These are phyloP conservation scores for Wickerhamiella pararugosa DNA, from an alignment of 1,139 yeast genomes.

Conservation along the genomic window DNA sequence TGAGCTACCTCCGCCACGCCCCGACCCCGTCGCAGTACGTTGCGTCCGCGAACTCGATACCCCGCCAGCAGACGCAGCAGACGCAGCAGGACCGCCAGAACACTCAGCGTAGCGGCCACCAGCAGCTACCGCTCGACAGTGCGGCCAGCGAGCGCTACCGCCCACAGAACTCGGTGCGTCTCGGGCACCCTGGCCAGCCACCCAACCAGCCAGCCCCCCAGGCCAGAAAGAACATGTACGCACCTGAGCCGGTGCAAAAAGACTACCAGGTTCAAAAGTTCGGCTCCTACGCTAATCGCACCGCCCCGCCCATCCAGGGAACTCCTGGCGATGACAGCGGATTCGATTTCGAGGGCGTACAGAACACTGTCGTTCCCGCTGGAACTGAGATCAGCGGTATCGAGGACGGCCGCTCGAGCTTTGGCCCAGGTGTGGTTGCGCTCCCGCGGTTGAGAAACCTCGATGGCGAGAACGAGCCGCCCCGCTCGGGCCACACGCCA, in stretches of 20 bases:
- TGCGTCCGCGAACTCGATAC: neutral
- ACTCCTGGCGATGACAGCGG: neutral
- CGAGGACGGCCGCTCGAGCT: slow-evolving; percentile 20
- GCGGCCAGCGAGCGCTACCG: no score
- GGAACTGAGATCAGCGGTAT: slow-evolving; percentile 22
- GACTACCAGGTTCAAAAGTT: slow-evolving; percentile 1
- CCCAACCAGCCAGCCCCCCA: neutral
- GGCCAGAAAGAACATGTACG: neutral
- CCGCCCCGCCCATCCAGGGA: neutral
- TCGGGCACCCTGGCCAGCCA: neutral
- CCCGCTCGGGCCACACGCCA: slow-evolving; percentile 7
- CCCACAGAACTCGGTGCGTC: no score
- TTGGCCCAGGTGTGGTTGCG: slow-evolving; percentile 23
- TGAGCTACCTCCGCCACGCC: neutral
- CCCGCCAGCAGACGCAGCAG: neutral
- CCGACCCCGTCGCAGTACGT: neutral
- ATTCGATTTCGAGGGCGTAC: slow-evolving; percentile 7
- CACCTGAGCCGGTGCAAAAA: slow-evolving; percentile 3
- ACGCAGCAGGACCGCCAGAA: no score
- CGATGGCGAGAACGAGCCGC: slow-evolving; percentile 10
- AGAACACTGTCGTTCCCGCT: slow-evolving; percentile 17
- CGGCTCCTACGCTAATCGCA: no score
- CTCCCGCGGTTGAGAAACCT: slow-evolving; percentile 18
- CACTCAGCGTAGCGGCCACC: no score
- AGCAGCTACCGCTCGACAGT: no score